A percentile compares a stretch with the other conserved stretches of the same genome.
These are phyloP conservation scores for Astragalus glycyphyllos DNA, from an alignment of 306 rosid species.

Conservation along the genomic window DNA sequence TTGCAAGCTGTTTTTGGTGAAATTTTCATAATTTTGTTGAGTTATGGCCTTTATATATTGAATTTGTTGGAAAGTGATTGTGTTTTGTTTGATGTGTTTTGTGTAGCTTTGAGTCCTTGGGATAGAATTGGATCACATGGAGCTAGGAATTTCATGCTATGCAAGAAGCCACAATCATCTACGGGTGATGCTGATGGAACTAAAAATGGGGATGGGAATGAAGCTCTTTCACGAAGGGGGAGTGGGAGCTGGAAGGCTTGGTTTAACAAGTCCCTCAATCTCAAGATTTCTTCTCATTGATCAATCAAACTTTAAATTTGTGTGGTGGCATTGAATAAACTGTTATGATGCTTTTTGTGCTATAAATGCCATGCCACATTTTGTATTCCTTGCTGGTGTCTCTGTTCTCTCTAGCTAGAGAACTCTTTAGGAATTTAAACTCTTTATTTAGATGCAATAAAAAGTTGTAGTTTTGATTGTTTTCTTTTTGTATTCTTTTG, in stretches of 20 bases:
- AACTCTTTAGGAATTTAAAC: too few relatives aligned
- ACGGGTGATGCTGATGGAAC: conserved; percentile 27
- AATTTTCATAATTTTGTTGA: too few relatives aligned
- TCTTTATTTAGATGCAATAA: too few relatives aligned
- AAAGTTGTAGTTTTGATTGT: too few relatives aligned
- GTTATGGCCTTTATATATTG: too few relatives aligned
- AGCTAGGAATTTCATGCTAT: conserved; percentile 79
- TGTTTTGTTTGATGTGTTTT: conserved; percentile 27
- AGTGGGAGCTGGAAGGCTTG: conserved; percentile 83
- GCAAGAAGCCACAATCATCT: conserved; percentile 72
- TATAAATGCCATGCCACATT: not conserved
- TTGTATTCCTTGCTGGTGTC: too few relatives aligned
- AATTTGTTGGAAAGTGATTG: not conserved
- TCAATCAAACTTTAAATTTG: not conserved
- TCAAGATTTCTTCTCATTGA: conserved; percentile 76
- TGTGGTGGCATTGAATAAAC: not conserved
- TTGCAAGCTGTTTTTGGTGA: not conserved
- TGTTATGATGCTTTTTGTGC: conserved; percentile 4
- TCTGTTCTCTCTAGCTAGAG: too few relatives aligned
- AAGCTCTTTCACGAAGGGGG: conserved; percentile 45
- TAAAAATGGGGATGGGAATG: not conserved
- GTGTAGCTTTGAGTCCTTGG: conserved; percentile 80
- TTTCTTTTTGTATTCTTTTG: not conserved
- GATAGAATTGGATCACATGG: conserved; percentile 82
- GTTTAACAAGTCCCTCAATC: conserved; percentile 81